Conservation (phyloP, 306 rosid species). For the Spatholobus suberectus region DNA sequence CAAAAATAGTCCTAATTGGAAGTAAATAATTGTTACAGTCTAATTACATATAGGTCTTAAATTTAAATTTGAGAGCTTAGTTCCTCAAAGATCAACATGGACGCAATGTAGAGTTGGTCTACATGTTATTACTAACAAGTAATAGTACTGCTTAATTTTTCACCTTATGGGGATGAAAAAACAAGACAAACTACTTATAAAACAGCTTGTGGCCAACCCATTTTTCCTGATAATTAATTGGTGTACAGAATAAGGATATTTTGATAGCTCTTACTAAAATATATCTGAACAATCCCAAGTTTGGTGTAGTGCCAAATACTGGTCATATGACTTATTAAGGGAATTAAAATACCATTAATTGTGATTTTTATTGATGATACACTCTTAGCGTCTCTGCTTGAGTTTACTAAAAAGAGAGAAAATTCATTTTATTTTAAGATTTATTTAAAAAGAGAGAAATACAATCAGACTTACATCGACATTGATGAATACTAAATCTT, state of each 20-base stretch:
- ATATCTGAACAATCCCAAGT: not conserved
- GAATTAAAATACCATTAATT: not conserved
- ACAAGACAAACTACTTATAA: not conserved
- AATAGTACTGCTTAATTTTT: not conserved
- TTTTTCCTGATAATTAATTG: not conserved
- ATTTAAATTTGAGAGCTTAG: not conserved
- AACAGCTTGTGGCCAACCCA: not conserved
- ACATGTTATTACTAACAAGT: not conserved
- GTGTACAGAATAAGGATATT: not conserved
- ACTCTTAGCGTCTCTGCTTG: not conserved
- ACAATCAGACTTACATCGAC: not conserved
- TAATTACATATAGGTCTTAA: not conserved
- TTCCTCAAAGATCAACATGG: not conserved
- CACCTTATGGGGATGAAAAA: not conserved
- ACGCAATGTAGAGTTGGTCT: not conserved
- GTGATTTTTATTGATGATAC: not conserved
- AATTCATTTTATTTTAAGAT: not conserved
- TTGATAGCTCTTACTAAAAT: not conserved
- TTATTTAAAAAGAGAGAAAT: not conserved
- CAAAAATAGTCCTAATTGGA: not conserved
- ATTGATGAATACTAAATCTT: slow-evolving; percentile 3
- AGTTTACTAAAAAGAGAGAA: not conserved
- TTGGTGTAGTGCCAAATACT: not conserved
- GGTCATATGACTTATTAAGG: not conserved
- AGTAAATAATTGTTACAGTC: not conserved